Evolutionary conservation across 1,284 basidiomycete species (phyloP).

Genomic region (Cryptococcus hybrid): DNA sequence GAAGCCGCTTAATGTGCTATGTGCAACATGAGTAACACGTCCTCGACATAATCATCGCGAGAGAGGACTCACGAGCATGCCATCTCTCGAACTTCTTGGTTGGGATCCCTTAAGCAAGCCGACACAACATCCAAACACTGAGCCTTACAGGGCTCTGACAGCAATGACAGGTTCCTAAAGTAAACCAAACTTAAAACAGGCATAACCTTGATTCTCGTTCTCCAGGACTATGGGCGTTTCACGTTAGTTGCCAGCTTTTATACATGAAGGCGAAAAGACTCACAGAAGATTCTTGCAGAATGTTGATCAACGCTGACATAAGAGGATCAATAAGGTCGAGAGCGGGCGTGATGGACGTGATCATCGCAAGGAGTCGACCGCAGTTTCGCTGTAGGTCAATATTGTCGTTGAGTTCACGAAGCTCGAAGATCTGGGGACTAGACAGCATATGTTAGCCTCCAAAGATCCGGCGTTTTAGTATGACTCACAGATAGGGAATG

Average conservation of each 20-base stretch:
- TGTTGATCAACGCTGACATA: constrained; percentile 47
- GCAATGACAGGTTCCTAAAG: constrained; percentile 66
- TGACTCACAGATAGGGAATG: constrained; percentile 67
- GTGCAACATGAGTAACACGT: neutral
- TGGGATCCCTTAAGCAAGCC: constrained; percentile 81
- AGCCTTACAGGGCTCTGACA: constrained; percentile 64
- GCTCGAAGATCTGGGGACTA: constrained; percentile 49
- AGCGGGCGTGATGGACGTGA: constrained; percentile 53
- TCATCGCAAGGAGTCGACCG: constrained; percentile 49
- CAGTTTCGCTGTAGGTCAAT: constrained; percentile 50
- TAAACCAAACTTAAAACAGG: constrained; percentile 51
- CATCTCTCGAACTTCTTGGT: constrained; percentile 91
- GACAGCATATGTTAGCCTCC: neutral
- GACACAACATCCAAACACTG: constrained; percentile 72
- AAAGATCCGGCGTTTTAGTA: neutral
- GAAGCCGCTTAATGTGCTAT: constrained; percentile 73
- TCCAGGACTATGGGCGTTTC: constrained; percentile 46
- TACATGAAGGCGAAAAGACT: constrained; percentile 8
- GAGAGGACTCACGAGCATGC: constrained; percentile 62
- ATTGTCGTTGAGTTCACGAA: constrained; percentile 51
- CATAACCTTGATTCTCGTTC: constrained; percentile 53
- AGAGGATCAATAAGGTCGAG: constrained; percentile 51
- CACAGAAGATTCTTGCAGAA: constrained; percentile 48
- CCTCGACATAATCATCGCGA: neutral
- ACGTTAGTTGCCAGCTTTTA: neutral